Base-by-base conservation (phyloP, 2,329 filamentous ascomycete species). In the Ceratocystis colombiana region DNA sequence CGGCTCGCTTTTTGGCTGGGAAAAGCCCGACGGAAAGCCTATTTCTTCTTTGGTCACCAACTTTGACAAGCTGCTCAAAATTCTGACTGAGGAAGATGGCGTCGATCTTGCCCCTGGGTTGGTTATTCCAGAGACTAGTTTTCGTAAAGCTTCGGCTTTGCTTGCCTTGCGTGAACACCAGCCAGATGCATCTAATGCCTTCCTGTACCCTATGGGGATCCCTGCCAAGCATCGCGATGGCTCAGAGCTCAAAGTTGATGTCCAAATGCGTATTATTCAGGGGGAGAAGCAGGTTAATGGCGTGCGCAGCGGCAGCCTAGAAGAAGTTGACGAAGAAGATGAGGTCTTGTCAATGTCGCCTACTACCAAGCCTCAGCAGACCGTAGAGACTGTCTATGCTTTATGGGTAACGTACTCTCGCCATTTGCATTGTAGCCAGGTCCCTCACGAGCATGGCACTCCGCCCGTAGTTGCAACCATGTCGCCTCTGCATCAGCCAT, bases 331-430 rank as follows among this genome's bases (percentile, higher is more conserved):
- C 64, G 81, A 83, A 59, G 77, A 76, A n/a, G 77, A 79, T 45
- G 45, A 67, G 10, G 48, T 55, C n/a, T 17, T 50, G 8, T 28
- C 50, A 5, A 61, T 65, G 37, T 15, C 48, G 3, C n/a, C 50
- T 28, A n/a, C 64, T 15, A 28, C 50, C 25, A 44, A 57, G 64
- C 22, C 64, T 1, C 75, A 79, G 41, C 73, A 77, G 2, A 79
- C 82, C 68, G 84, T 86, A 17, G 91, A 96, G 74, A 83, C 96
- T 69, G 91, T 97, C 0, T 97, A 92, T 77, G 94, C 94, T 10
- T 78, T 99, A 37, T 99, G 94, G 94, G 88, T 99, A 70, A 97
- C 93, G 1, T 99, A 97, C 74, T 97, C 93, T 20, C 84, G 92
- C 69, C 90, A 96, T 72, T 80, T 97, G 12, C 94, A 99, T 74